phyloP scores from a whole-genome alignment of 2,329 filamentous ascomycete genomes.

The Parafenestella ontariensis region DNA sequence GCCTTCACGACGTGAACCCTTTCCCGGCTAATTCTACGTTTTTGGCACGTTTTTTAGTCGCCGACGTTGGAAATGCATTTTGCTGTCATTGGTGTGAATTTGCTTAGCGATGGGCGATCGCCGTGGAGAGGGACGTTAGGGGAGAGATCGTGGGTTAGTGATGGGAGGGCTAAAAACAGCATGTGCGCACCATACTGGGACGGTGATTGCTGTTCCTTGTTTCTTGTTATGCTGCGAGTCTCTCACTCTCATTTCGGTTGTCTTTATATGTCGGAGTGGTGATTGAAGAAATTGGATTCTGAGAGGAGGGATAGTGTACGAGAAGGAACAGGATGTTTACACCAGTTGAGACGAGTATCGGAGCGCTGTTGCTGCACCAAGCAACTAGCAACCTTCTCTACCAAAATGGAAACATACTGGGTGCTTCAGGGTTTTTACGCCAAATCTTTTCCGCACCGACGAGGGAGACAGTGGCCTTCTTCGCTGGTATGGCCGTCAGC shows the following conservation, averaged over 20 bases:
- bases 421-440: constrained; percentile 57
- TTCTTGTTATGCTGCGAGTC: background rate
- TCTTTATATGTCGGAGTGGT: background rate
- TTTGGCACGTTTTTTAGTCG: constrained; percentile 19
- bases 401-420: constrained; percentile 60
- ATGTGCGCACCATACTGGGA: background rate
- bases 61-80: constrained; percentile 18
- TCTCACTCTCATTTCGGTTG: background rate
- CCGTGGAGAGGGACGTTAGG: background rate
- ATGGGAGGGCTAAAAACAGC: background rate
- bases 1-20: constrained; percentile 4
- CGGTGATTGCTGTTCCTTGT: background rate
- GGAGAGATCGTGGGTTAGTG: background rate
- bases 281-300: background rate
- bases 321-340: constrained; percentile 56
- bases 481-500: constrained; percentile 54
- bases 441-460: constrained; percentile 51
- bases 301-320: background rate
- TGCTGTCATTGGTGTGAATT: constrained; percentile 16
- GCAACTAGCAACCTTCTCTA: constrained; percentile 58
- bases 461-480: constrained; percentile 53
- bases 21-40: constrained; percentile 18
- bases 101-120: constrained; percentile 6
- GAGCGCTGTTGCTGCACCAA: constrained; percentile 59
- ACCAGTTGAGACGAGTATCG: constrained; percentile 59